Base-by-base conservation (phyloP, 1,284 basidiomycete genomes). In the Papiliotrema laurentii region DNA sequence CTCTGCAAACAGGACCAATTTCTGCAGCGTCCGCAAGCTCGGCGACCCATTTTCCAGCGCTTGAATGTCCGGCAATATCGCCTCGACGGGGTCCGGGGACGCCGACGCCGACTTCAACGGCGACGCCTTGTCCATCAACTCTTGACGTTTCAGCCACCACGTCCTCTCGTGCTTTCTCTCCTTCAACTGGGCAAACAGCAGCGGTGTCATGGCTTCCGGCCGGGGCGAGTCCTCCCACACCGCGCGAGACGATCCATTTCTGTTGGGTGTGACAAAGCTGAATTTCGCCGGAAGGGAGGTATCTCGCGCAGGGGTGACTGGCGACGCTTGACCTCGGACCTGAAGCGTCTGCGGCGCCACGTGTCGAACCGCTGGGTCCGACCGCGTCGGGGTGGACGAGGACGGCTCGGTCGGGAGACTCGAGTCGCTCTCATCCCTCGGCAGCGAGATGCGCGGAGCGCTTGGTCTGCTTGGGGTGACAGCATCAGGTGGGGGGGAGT, bases 361-460 rank as follows among this genome's bases (percentile, higher is more conserved):
- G 30, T 69, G 64, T 41, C 90, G 69, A 34, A 92, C 73, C 49
- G 85, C 79, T 64, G 87, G 83, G 2, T 88, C 90, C 6, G 89
- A 86, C 62, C 86, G 89, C 63, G 90, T 84, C 0, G 89, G 90
- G 9, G 30, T 31, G 9, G 9, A 10, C 16, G 30, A 16, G 30
- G 10, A 10, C 16, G 30, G 30, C 16, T 9, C 9, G 10, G 9
- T 31, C 10, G 30, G 30, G 30, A 9, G 9, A 16, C 10, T 9
- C 16, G 10, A 9, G 30, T 10, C 16, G 9, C 10, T 10, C 30
- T 31, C 30, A 31, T 31, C 30, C n/a, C n/a, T n/a, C n/a, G n/a
- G n/a, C n/a, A n/a, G n/a, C n/a, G n/a, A n/a, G n/a, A n/a, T n/a
- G n/a, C n/a, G n/a, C n/a, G n/a, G n/a, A n/a, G n/a, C n/a, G n/a